Evolutionary conservation across 2,329 filamentous ascomycete species (phyloP).

Genomic region (Tricladium varicosporioides): DNA sequence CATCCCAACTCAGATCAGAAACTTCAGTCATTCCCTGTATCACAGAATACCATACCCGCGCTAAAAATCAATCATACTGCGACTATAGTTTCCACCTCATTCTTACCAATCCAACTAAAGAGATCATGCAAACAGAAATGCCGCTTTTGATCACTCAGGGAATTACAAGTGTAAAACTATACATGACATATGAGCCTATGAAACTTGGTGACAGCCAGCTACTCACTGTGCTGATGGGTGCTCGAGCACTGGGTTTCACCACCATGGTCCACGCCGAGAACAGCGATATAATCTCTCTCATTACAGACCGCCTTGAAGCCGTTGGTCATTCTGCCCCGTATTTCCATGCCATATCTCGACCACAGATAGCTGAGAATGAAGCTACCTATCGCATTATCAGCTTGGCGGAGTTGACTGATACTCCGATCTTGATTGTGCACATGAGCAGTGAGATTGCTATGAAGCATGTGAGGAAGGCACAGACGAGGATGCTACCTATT

Average conservation of each 20-base stretch:
- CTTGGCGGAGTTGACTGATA: constrained; percentile 47
- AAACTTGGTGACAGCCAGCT: constrained; percentile 49
- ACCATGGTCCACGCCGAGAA: constrained; percentile 51
- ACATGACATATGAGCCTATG: constrained; percentile 52
- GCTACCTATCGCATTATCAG: constrained; percentile 50
- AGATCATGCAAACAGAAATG: constrained; percentile 42
- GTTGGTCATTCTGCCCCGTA: constrained; percentile 40
- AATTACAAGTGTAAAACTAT: constrained; percentile 49
- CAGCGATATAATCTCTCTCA: constrained; percentile 44
- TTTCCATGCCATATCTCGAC: constrained; percentile 46
- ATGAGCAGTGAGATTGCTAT: constrained; percentile 48
- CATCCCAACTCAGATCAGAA: constrained; percentile 48
- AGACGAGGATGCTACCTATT: constrained; percentile 49
- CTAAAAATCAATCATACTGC: constrained; percentile 46
- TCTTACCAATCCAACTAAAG: constrained; percentile 43
- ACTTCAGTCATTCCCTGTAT: constrained; percentile 45
- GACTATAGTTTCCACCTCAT: constrained; percentile 58
- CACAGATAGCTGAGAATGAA: constrained; percentile 46
- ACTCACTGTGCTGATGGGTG: constrained; percentile 47
- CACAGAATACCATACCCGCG: constrained; percentile 45
- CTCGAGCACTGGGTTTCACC: constrained; percentile 44
- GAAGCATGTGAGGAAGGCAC: constrained; percentile 47
- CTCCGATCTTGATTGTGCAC: constrained; percentile 53
- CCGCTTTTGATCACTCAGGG: constrained; percentile 41
- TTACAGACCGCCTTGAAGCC: constrained; percentile 41